phyloP scores from a whole-genome alignment of 2,329 filamentous ascomycete genomes.

The Pestalotiopsis sp. region DNA sequence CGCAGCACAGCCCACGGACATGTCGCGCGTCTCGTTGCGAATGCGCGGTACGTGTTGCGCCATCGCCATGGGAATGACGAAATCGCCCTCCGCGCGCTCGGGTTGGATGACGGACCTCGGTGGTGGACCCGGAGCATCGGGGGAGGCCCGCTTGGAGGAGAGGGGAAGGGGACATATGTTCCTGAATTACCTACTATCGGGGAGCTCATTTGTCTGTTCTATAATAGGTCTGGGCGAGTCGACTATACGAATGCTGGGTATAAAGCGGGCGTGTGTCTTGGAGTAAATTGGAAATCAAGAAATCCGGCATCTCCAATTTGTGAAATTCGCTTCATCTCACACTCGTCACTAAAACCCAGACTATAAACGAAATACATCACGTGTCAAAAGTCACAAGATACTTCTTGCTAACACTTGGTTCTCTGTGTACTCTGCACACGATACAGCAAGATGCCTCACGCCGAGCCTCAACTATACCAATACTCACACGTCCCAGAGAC shows the following conservation, averaged over 20 bases:
- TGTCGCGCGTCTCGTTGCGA: not conserved
- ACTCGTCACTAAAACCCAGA: not conserved
- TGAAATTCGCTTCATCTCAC: conserved; percentile 9
- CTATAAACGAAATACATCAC: not conserved
- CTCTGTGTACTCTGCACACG: not conserved
- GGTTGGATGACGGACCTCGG: conserved; percentile 4
- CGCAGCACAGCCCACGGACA: not conserved
- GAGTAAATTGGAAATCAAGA: not conserved
- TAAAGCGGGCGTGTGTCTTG: not conserved
- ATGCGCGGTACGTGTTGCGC: not conserved
- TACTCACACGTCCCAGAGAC: conserved; percentile 38
- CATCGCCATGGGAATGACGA: conserved; percentile 4
- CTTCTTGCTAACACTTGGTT: not conserved
- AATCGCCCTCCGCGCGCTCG: conserved; percentile 3
- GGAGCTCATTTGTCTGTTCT: not conserved
- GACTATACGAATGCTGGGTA: not conserved
- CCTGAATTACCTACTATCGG: not conserved
- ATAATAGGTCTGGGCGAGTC: not conserved
- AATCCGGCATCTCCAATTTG: not conserved
- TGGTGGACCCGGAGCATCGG: conserved; percentile 4
- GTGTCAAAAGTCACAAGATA: not conserved
- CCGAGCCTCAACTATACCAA: conserved; percentile 29
- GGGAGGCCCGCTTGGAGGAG: not conserved
- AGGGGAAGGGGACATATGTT: not conserved
- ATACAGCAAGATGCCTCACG: conserved; percentile 32